These are phyloP conservation scores for Botryotinia calthae DNA, from an alignment of 2,329 filamentous ascomycete species.

Conservation along the genomic window DNA sequence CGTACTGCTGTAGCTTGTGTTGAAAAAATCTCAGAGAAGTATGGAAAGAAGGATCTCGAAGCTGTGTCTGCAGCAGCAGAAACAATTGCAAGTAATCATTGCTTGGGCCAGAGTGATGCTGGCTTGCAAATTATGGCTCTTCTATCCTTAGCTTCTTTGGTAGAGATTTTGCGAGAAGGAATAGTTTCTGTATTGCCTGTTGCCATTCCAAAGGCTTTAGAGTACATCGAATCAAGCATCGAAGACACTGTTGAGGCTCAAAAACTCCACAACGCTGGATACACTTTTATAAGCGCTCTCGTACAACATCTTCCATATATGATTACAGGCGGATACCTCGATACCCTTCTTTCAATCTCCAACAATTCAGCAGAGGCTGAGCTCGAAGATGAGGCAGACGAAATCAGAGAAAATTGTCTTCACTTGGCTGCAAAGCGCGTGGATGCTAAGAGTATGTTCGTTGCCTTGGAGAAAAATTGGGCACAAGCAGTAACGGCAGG, in stretches of 20 bases:
- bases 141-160: conserved; percentile 81
- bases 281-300: conserved; percentile 74
- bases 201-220: conserved; percentile 69
- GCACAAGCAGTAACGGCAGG: conserved; percentile 59
- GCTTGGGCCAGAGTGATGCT: conserved; percentile 70
- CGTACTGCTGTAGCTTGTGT: conserved; percentile 85
- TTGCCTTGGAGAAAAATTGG: conserved; percentile 72
- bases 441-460: conserved; percentile 72
- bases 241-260: conserved; percentile 51
- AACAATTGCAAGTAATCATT: conserved; percentile 72
- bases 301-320: conserved; percentile 87
- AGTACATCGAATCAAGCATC: conserved; percentile 66
- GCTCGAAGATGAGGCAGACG: conserved; percentile 60
- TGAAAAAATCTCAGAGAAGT: conserved; percentile 90
- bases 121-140: conserved; percentile 79
- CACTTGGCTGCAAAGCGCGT: conserved; percentile 73
- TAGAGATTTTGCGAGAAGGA: conserved; percentile 82
- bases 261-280: conserved; percentile 77
- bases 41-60: conserved; percentile 85
- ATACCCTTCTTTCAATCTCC: conserved; percentile 68
- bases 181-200: conserved; percentile 79
- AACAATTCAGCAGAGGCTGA: conserved; percentile 65
- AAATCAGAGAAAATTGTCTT: conserved; percentile 66
- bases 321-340: conserved; percentile 72
- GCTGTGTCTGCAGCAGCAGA: conserved; percentile 72